Evolutionary conservation across 805 yeast species (phyloP), one percentile per base, ranked within the genome.

Genomic region (Jamesozyma hellenica): DNA sequence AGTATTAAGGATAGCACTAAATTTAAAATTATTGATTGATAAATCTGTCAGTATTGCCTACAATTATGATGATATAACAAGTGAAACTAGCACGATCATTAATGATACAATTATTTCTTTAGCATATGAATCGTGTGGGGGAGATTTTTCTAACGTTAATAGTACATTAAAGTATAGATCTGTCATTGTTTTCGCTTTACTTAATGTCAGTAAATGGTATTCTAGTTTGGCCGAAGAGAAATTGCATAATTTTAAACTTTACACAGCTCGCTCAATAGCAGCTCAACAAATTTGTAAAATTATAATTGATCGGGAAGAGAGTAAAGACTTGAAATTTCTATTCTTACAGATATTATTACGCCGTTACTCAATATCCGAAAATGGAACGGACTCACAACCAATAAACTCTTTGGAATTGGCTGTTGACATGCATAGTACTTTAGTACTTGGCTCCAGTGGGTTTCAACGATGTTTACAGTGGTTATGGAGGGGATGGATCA

Each of bases 401-500:
- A 61, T 71, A n/a, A 80, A 75, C 60, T 94, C 87, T 0, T 63
- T 86, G 46, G 96, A 86, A 56, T 59, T 85, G 51, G 94, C 95
- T 0, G 86, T 83, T 21, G 95, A 86, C 54, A 74, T 78, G 74
- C 95, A 86, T 49, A 74, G 82, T 10, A 78, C 88, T 8, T 69
- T 71, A 17, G 79, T 85, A 14, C 83, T 87, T 50, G 79, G 86
- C 2, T 75, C 94, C 0, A 65, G 80, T 8, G 95, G 95, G 0
- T 86, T 76, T 58, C 95, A 86, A 60, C 65, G 94, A 39, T 84
- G 95, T 63, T 71, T 85, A 52, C 77, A 79, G 48, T 86, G 95
- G 94, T 60, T 86, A 36, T 86, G 96, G 96, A 67, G 88, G 41
- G 96, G 96, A 23, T 84, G 95, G 94, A 82, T 86, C 45, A 70